Percentiles rank a stretch among this genome's conserved stretches.
Conservation (phyloP, 2,329 filamentous ascomycete species). For the Penicillium brevicompactum region DNA sequence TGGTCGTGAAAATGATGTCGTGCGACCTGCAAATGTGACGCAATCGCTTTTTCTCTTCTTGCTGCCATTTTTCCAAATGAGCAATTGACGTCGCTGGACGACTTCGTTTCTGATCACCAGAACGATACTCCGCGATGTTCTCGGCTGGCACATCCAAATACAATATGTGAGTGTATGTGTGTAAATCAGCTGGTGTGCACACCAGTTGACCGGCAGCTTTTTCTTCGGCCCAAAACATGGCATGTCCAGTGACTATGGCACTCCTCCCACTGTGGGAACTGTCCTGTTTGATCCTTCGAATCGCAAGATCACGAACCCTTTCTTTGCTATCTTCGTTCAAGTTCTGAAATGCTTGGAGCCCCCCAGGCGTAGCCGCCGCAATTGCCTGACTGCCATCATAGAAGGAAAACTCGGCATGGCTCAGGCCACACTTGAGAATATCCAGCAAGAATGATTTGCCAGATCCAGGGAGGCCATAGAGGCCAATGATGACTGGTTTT, state of each 20-base stretch:
- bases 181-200: conserved; percentile 50
- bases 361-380: conserved; percentile 45
- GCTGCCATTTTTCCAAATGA: conserved; percentile 53
- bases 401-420: conserved; percentile 44
- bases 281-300: conserved; percentile 45
- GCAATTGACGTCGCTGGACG: conserved; percentile 37
- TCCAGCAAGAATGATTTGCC: conserved; percentile 55
- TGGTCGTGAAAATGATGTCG: conserved; percentile 50
- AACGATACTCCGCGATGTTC: conserved; percentile 41
- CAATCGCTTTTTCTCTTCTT: conserved; percentile 48
- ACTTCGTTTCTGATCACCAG: conserved; percentile 38
- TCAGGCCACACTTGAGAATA: conserved; percentile 42
- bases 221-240: conserved; percentile 54
- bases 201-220: conserved; percentile 32
- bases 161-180: conserved; percentile 59
- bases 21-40: conserved; percentile 48
- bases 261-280: conserved; percentile 36
- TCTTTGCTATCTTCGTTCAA: conserved; percentile 42
- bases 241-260: conserved; percentile 59
- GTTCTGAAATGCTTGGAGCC: conserved; percentile 51
- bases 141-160: conserved; percentile 53
- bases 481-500: conserved; percentile 49
- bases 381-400: conserved; percentile 59
- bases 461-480: conserved; percentile 59
- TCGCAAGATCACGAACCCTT: conserved; percentile 47